Evolutionary conservation across 169 alveolate genomes (phyloP).

Genomic region (Cyclospora cayetanensis): DNA sequence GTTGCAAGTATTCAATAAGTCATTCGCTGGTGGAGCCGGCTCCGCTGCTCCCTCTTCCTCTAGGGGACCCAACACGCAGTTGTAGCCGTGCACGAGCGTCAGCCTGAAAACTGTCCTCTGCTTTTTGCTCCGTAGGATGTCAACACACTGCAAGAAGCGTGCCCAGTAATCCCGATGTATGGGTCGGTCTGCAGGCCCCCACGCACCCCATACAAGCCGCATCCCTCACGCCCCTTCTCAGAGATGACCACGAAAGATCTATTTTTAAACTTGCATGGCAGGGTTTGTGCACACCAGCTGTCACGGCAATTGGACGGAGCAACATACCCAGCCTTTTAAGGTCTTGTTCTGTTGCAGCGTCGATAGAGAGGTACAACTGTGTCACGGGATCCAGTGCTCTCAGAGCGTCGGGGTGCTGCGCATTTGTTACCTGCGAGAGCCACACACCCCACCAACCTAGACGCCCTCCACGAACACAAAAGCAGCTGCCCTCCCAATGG

Average conservation of each 20-base stretch:
- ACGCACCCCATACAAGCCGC: neutral
- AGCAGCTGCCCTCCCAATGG: neutral
- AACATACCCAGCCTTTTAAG: slow-evolving; percentile 69
- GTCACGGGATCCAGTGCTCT: slow-evolving; percentile 84
- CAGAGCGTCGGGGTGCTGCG: slow-evolving; percentile 90
- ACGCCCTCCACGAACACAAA: neutral
- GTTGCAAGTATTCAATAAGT: neutral
- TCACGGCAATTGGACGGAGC: too few relatives aligned
- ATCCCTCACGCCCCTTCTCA: neutral
- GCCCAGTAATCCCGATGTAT: slow-evolving; percentile 90
- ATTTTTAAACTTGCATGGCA: neutral
- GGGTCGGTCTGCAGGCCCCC: slow-evolving; percentile 81
- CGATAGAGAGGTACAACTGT: slow-evolving; percentile 77
- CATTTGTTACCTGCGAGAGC: slow-evolving; percentile 82
- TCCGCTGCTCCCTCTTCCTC: neutral
- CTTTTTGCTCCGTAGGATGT: slow-evolving; percentile 79
- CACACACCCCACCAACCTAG: neutral
- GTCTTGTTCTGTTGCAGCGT: slow-evolving; percentile 69
- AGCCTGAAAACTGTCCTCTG: slow-evolving; percentile 86
- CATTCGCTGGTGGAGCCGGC: neutral
- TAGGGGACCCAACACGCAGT: slow-evolving; percentile 7
- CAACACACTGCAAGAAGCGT: slow-evolving; percentile 83
- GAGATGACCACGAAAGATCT: too few relatives aligned
- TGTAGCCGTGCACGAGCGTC: slow-evolving; percentile 84
- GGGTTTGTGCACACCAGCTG: too few relatives aligned